Conservation (phyloP, 805 yeast species). For the Teunomyces stri region DNA sequence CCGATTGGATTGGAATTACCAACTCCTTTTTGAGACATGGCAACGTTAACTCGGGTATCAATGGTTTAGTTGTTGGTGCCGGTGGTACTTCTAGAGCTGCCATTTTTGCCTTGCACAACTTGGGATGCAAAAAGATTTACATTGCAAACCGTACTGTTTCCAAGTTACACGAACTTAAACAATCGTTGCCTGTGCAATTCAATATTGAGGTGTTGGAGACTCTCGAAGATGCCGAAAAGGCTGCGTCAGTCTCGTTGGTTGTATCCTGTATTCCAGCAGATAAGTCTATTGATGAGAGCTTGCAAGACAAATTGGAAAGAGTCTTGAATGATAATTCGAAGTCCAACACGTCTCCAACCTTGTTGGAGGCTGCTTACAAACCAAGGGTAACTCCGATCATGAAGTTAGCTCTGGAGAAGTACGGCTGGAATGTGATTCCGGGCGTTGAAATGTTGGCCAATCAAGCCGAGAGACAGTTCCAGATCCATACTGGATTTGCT, state of each 20-base stretch:
- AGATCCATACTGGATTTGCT: slow-evolving; percentile 63
- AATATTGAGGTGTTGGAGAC: slow-evolving; percentile 58
- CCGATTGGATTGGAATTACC: slow-evolving; percentile 91
- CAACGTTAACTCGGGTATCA: slow-evolving; percentile 37
- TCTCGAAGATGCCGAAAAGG: slow-evolving; percentile 41
- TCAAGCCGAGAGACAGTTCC: slow-evolving; percentile 90
- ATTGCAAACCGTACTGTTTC: slow-evolving; percentile 76
- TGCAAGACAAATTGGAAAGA: slow-evolving; percentile 48
- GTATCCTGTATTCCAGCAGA: slow-evolving; percentile 87
- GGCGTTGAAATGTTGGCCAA: slow-evolving; percentile 91
- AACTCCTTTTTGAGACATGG: slow-evolving; percentile 66
- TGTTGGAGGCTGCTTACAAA: slow-evolving; percentile 93
- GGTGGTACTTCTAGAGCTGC: slow-evolving; percentile 99
- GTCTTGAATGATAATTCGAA: slow-evolving; percentile 42
- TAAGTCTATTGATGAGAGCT: slow-evolving; percentile 54
- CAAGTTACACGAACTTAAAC: slow-evolving; percentile 58
- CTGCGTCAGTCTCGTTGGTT: slow-evolving; percentile 53
- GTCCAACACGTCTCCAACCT: slow-evolving; percentile 42
- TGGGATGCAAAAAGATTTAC: slow-evolving; percentile 78
- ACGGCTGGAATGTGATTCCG: slow-evolving; percentile 77
- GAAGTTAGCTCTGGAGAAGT: slow-evolving; percentile 63
- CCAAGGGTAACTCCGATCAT: slow-evolving; percentile 85
- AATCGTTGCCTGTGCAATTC: slow-evolving; percentile 57
- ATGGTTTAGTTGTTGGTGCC: slow-evolving; percentile 88
- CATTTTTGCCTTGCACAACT: slow-evolving; percentile 70